These are phyloP conservation scores for Paraglomus brasilianum DNA, from an alignment of 192 early-diverging fungal genomes.

Conservation along the genomic window DNA sequence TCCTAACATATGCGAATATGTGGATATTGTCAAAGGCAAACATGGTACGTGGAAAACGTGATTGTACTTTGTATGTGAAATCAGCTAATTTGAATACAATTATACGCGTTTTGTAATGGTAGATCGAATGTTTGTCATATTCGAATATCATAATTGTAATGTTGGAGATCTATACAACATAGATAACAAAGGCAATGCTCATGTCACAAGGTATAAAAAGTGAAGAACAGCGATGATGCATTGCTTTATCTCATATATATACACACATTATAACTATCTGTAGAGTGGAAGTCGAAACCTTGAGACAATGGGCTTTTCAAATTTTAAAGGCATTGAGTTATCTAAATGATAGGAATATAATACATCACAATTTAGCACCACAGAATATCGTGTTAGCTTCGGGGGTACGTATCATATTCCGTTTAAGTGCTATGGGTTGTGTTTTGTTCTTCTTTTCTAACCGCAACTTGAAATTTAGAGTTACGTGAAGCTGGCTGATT, in stretches of 20 bases:
- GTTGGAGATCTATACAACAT: constrained; percentile 45
- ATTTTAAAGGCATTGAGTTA: constrained; percentile 52
- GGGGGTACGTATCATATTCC: constrained; percentile 34
- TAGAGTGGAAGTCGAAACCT: constrained; percentile 31
- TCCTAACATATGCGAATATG: constrained; percentile 62
- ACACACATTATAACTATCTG: background rate
- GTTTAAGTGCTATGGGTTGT: background rate
- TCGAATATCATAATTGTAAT: constrained; percentile 39
- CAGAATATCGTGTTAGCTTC: constrained; percentile 51
- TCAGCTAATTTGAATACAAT: background rate
- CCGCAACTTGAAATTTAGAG: constrained; percentile 29
- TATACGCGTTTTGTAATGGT: background rate
- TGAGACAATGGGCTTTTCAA: constrained; percentile 53
- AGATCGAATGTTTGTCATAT: constrained; percentile 56
- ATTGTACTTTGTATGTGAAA: background rate
- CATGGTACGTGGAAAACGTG: constrained; percentile 43
- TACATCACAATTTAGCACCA: constrained; percentile 45
- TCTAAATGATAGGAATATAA: constrained; percentile 47
- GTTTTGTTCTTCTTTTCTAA: background rate
- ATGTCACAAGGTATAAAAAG: constrained; percentile 28
- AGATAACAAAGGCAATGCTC: constrained; percentile 26
- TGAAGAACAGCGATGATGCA: background rate
- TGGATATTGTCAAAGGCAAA: constrained; percentile 63
- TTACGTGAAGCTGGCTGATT: constrained; percentile 50
- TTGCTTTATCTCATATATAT: background rate